These are phyloP conservation scores for Akanthomyces muscarius DNA, from an alignment of 2,329 filamentous ascomycete species.

Conservation along the genomic window DNA sequence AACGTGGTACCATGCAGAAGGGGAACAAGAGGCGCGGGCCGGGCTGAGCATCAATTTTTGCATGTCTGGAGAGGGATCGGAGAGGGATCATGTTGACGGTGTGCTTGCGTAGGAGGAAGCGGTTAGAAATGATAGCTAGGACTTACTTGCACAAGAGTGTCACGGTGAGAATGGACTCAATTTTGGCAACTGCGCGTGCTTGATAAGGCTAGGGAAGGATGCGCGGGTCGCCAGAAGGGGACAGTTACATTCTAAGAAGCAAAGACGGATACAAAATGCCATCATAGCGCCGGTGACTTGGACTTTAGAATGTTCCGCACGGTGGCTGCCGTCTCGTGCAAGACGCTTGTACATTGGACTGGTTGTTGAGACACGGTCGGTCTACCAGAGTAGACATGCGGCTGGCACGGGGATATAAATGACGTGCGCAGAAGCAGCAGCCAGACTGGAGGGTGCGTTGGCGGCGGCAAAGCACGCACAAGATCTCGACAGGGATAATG, in stretches of 20 bases:
- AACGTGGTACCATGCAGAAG: not conserved
- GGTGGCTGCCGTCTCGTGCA: not conserved
- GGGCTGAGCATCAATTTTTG: not conserved
- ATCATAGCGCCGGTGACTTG: no score
- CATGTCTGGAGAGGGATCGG: not conserved
- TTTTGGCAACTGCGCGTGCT: not conserved
- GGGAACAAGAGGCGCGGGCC: not conserved
- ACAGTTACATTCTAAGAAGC: no score
- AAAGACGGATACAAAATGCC: no score
- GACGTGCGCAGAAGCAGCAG: no score
- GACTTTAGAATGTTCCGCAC: no score
- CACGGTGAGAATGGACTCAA: not conserved
- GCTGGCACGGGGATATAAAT: no score
- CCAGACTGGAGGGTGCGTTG: no score
- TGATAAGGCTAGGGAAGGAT: not conserved
- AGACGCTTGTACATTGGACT: not conserved
- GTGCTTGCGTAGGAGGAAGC: not conserved
- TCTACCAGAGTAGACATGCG: no score
- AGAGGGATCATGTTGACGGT: not conserved
- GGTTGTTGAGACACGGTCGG: no score
- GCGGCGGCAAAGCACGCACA: no score
- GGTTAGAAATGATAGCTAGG: not conserved
- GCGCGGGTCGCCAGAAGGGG: no score
- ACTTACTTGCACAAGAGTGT: not conserved
- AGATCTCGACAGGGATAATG: not conserved